These are phyloP conservation scores for Penicillium argentinense DNA, from an alignment of 495 filamentous ascomycete genomes.

Conservation along the genomic window DNA sequence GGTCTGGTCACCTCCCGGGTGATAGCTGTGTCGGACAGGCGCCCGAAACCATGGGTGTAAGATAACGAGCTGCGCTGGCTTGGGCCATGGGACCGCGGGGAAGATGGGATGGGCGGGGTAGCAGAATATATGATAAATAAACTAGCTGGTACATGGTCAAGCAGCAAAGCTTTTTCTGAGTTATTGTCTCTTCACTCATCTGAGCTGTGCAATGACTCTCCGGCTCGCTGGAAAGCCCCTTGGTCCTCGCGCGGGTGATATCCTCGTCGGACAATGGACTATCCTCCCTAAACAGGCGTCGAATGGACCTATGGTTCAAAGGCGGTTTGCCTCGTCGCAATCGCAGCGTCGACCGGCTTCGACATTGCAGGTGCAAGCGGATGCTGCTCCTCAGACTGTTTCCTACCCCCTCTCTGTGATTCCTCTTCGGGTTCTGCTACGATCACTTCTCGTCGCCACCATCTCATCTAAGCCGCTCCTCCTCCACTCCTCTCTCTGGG, in stretches of 20 bases:
- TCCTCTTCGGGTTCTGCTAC: conserved; percentile 65
- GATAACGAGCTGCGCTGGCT: conserved; percentile 6
- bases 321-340: neutral
- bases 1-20: neutral
- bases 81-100: conserved; percentile 8
- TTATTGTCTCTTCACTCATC: neutral
- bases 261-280: conserved; percentile 7
- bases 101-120: conserved; percentile 11
- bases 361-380: conserved; percentile 7
- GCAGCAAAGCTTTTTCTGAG: neutral
- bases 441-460: conserved; percentile 70
- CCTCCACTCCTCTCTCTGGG: conserved; percentile 59
- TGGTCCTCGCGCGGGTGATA: conserved; percentile 7
- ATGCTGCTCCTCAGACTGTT: neutral
- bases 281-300: neutral
- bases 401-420: conserved; percentile 58
- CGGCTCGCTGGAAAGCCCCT: conserved; percentile 12
- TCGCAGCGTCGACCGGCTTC: conserved; percentile 10
- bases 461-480: conserved; percentile 73
- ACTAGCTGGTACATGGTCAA: neutral
- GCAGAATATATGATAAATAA: conserved; percentile 13
- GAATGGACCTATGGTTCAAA: neutral
- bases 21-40: conserved; percentile 8
- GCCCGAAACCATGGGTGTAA: conserved; percentile 6
- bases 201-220: conserved; percentile 13